Conservation (phyloP, 202 grass and related monocot species). For the Tripidium arundinaceum region DNA sequence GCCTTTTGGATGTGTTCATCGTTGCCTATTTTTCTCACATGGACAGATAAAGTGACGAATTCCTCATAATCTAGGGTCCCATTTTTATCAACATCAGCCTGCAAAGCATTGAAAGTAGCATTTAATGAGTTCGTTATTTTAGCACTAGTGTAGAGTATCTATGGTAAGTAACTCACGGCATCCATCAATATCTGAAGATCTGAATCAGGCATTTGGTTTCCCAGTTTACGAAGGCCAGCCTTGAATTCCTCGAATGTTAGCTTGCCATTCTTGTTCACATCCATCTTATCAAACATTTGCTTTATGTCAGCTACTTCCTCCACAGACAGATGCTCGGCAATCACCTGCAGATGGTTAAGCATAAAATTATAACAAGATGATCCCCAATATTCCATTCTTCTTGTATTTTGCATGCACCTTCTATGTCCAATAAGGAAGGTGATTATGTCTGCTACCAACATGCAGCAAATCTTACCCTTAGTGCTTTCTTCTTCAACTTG, state of each 20-base stretch:
- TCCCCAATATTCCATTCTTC: neutral
- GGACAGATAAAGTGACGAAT: constrained; percentile 84
- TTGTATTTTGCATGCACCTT: neutral
- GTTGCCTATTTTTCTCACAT: constrained; percentile 77
- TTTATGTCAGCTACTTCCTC: constrained; percentile 93
- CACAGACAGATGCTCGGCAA: constrained; percentile 72
- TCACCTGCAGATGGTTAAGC: constrained; percentile 53
- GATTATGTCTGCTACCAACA: neutral
- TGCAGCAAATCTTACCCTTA: constrained; percentile 55
- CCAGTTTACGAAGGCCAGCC: constrained; percentile 61
- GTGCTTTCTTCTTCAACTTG: constrained; percentile 92
- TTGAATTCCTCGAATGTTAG: constrained; percentile 85
- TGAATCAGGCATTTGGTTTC: constrained; percentile 72
- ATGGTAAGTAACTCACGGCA: constrained; percentile 56
- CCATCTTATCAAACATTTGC: constrained; percentile 71
- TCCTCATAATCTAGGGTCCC: constrained; percentile 74
- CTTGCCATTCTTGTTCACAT: constrained; percentile 62
- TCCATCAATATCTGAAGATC: constrained; percentile 75
- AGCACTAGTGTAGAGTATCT: neutral
- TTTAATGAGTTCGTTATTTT: neutral
- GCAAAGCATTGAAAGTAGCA: constrained; percentile 35
- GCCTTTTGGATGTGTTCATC: constrained; percentile 78
- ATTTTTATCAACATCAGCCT: constrained; percentile 79
- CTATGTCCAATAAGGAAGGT: constrained; percentile 8
- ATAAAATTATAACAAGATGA: neutral